A percentile compares a stretch with the other conserved stretches of the same genome.
These are phyloP conservation scores for Dentipellis sp. DNA, from an alignment of 768 basidiomycete species.

Conservation along the genomic window DNA sequence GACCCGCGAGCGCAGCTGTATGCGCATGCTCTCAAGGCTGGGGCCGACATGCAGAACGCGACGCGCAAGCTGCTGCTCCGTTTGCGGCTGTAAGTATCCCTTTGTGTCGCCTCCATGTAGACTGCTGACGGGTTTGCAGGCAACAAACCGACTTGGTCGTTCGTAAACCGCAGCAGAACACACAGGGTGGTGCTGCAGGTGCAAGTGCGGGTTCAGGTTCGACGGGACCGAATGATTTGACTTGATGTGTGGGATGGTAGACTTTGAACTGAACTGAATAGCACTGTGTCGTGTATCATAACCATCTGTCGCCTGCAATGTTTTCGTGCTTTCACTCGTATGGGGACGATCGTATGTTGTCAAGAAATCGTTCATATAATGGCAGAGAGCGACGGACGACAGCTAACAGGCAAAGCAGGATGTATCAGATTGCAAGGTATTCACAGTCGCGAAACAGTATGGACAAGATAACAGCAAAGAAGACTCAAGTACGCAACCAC, in stretches of 20 bases:
- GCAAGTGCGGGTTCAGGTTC: no score
- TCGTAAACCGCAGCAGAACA: conserved; percentile 42
- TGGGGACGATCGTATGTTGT: not conserved
- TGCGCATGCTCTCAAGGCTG: conserved; percentile 63
- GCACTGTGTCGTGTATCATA: no score
- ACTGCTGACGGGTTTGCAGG: conserved; percentile 27
- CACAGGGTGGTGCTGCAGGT: not conserved
- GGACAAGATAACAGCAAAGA: not conserved
- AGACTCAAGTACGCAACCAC: conserved; percentile 61
- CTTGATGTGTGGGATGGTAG: no score
- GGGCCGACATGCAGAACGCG: conserved; percentile 57
- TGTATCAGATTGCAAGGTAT: not conserved
- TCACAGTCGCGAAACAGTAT: not conserved
- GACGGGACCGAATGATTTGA: no score
- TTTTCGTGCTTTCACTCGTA: not conserved
- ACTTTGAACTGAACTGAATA: no score
- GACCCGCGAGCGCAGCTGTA: conserved; percentile 76
- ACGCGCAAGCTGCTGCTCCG: conserved; percentile 76
- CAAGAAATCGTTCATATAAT: not conserved
- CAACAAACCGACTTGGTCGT: conserved; percentile 77
- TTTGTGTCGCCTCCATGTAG: not conserved
- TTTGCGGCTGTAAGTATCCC: conserved; percentile 63
- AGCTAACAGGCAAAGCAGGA: not conserved
- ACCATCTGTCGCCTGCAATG: not conserved
- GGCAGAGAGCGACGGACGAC: not conserved